These are phyloP conservation scores for Hortaea sp. DNA, from an alignment of 2,329 filamentous ascomycete genomes.

Conservation along the genomic window DNA sequence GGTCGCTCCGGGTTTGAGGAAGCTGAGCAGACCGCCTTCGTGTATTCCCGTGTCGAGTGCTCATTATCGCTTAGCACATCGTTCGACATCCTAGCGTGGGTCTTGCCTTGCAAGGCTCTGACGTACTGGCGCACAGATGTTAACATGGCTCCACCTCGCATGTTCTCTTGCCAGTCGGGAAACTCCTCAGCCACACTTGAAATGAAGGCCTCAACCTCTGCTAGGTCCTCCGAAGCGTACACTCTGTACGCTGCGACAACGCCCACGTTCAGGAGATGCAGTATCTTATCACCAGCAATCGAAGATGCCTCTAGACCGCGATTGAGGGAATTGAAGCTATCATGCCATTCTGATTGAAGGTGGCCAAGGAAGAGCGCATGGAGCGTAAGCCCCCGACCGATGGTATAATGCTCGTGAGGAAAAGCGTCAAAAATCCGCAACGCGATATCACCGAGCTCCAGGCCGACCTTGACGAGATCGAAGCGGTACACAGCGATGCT, in stretches of 20 bases:
- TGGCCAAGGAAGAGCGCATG: constrained; percentile 63
- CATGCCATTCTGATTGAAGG: constrained; percentile 51
- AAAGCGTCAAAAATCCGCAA: constrained; percentile 55
- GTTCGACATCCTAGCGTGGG: constrained; percentile 39
- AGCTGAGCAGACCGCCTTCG: constrained; percentile 41
- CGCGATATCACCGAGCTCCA: constrained; percentile 53
- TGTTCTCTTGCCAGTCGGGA: constrained; percentile 60
- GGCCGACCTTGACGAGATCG: constrained; percentile 57
- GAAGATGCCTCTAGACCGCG: constrained; percentile 57
- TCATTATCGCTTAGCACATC: constrained; percentile 58
- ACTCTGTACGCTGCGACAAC: constrained; percentile 57
- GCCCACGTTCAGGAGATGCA: constrained; percentile 62
- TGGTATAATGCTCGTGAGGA: constrained; percentile 51
- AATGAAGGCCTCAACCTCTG: constrained; percentile 61
- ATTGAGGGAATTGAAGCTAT: constrained; percentile 52
- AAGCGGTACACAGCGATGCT: constrained; percentile 60
- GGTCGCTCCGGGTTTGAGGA: constrained; percentile 53
- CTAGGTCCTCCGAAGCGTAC: constrained; percentile 58
- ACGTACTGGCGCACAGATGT: constrained; percentile 56
- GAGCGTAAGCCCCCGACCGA: constrained; percentile 59
- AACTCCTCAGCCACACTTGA: constrained; percentile 65
- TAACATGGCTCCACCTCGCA: constrained; percentile 60
- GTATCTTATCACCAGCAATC: constrained; percentile 58
- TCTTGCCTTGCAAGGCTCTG: constrained; percentile 67
- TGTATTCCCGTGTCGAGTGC: constrained; percentile 49